These are phyloP conservation scores for Lentinula boryana DNA, from an alignment of 768 basidiomycete species.

Conservation along the genomic window DNA sequence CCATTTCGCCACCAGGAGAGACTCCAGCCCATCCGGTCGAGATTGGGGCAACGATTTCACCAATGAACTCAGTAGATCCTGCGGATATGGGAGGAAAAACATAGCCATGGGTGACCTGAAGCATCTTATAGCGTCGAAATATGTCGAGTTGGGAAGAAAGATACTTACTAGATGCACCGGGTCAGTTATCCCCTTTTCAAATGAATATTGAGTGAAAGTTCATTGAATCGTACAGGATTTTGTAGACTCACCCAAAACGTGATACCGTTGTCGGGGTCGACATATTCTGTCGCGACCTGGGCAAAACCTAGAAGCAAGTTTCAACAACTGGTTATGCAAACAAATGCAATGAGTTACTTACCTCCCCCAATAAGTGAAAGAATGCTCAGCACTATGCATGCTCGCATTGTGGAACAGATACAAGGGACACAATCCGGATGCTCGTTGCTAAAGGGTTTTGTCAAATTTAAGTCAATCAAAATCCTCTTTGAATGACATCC, in stretches of 20 bases:
- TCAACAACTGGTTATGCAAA: neutral
- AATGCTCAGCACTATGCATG: slow-evolving; percentile 17
- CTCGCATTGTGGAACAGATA: slow-evolving; percentile 10
- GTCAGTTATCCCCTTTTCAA: slow-evolving; percentile 29
- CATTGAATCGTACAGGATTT: neutral
- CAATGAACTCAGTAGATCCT: slow-evolving; percentile 49
- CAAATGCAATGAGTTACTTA: slow-evolving; percentile 6
- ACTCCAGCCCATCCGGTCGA: slow-evolving; percentile 51
- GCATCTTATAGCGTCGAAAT: neutral
- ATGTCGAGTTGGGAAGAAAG: slow-evolving; percentile 18
- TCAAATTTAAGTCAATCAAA: neutral
- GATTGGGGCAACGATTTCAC: slow-evolving; percentile 53
- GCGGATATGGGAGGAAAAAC: slow-evolving; percentile 44
- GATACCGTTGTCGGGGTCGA: slow-evolving; percentile 51
- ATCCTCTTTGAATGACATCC: neutral
- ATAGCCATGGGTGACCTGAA: slow-evolving; percentile 27
- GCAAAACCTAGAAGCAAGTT: slow-evolving; percentile 28
- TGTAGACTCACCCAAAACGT: slow-evolving; percentile 26
- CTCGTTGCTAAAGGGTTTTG: no score
- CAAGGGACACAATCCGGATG: neutral
- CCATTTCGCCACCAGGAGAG: slow-evolving; percentile 49
- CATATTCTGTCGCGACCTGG: slow-evolving; percentile 37
- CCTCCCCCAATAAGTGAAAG: slow-evolving; percentile 25
- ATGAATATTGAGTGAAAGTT: neutral
- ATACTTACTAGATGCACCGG: slow-evolving; percentile 35